Percentiles rank a stretch among this genome's conserved stretches.
Evolutionary conservation across 441 rosid genomes (phyloP).

Genomic region (Metrosideros polymorpha): DNA sequence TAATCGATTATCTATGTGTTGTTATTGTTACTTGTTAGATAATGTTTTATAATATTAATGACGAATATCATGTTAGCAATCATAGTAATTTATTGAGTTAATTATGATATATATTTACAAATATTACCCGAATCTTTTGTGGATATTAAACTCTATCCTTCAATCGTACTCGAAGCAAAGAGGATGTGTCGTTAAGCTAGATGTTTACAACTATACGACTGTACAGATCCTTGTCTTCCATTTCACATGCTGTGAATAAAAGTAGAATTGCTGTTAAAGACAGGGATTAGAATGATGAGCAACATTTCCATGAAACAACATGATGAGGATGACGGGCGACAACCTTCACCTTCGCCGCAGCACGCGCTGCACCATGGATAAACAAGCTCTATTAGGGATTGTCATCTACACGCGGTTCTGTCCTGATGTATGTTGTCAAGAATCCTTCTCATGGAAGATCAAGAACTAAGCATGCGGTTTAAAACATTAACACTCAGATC

Average conservation of each 20-base stretch:
- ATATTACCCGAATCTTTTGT: neutral
- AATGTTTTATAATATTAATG: neutral
- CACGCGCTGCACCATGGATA: constrained; percentile 4
- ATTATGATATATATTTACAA: neutral
- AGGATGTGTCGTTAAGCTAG: neutral
- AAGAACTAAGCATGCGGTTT: neutral
- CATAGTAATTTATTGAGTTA: neutral
- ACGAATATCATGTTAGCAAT: neutral
- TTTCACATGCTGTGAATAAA: neutral
- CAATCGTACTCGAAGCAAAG: neutral
- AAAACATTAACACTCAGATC: neutral
- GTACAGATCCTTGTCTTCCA: neutral
- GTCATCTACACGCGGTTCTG: neutral
- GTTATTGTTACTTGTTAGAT: neutral
- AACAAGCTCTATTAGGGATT: neutral
- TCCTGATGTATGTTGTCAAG: neutral
- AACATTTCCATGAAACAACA: neutral
- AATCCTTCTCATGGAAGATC: neutral
- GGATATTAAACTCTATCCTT: too few relatives aligned
- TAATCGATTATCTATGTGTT: fast-evolving
- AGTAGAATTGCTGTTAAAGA: neutral
- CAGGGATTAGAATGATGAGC: too few relatives aligned
- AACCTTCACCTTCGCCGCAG: constrained; percentile 4
- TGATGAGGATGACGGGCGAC: neutral
- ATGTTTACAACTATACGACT: neutral